A percentile compares a stretch with the other conserved stretches of the same genome.
Conservation (phyloP, 2,329 filamentous ascomycete genomes). For the Cryphonectria nitschkei region DNA sequence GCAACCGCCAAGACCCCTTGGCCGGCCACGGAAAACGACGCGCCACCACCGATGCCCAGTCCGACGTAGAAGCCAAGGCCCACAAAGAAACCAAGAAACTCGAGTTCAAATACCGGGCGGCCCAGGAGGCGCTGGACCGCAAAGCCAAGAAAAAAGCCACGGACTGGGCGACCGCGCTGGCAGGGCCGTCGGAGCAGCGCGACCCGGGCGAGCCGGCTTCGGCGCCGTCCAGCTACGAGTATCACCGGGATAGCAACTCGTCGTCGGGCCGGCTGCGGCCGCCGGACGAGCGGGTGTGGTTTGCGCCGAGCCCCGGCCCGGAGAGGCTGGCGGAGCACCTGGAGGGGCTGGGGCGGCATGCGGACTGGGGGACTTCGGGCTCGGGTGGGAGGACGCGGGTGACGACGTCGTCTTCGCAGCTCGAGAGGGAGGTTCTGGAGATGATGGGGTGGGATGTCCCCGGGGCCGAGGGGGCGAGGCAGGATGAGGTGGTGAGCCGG, state of each 20-base stretch:
- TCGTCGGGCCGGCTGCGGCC: not conserved
- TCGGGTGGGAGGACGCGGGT: not conserved
- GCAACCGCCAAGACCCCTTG: not conserved
- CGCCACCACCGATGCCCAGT: not conserved
- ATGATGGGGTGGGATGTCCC: not conserved
- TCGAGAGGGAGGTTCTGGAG: not conserved
- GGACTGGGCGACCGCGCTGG: not conserved
- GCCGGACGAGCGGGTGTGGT: conserved; percentile 6
- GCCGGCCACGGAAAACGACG: not conserved
- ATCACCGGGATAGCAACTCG: not conserved
- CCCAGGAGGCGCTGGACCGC: not conserved
- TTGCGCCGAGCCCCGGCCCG: not conserved
- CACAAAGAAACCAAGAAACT: not conserved
- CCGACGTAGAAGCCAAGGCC: not conserved
- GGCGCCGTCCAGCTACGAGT: not conserved
- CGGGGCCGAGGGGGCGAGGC: too few relatives aligned
- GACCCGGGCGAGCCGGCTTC: not conserved
- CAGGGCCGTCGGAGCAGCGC: not conserved
- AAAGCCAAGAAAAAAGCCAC: not conserved
- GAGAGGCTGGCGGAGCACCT: not conserved
- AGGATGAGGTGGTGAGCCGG: not conserved
- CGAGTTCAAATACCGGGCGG: not conserved
- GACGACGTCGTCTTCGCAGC: not conserved
- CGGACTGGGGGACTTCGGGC: not conserved
- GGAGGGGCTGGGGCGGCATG: not conserved